phyloP scores from a whole-genome alignment of 768 basidiomycete genomes.

The Coprinopsis sp. region DNA sequence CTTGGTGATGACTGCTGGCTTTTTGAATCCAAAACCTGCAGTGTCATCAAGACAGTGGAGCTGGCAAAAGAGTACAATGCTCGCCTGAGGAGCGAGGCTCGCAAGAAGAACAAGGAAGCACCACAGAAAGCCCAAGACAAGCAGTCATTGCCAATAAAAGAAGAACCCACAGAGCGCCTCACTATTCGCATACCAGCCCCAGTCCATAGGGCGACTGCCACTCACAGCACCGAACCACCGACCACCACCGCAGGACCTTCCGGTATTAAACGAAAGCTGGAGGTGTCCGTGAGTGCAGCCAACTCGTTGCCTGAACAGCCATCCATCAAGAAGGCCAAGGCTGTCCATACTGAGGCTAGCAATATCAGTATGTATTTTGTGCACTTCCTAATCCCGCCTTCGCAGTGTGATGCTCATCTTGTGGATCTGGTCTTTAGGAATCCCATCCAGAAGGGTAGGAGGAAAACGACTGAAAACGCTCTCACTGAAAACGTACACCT shows the following conservation, averaged over 20 bases:
- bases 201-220: too few species aligned
- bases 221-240: too few species aligned
- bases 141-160: background rate
- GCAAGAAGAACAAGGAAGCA: background rate
- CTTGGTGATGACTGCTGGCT: background rate
- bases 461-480: conserved; percentile 10
- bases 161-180: too few species aligned
- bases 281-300: too few species aligned
- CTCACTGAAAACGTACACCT: conserved; percentile 28
- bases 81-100: background rate
- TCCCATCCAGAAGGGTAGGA: background rate
- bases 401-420: background rate
- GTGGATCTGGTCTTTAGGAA: background rate
- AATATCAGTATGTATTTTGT: too few species aligned
- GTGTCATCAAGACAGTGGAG: background rate
- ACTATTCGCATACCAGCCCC: too few species aligned
- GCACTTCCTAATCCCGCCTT: background rate
- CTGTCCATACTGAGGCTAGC: too few species aligned
- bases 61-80: background rate
- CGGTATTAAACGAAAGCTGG: too few species aligned
- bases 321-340: too few species aligned
- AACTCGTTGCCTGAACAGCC: too few species aligned
- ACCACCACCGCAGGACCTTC: too few species aligned
- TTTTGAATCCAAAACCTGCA: background rate
- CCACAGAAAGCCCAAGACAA: background rate